Conservation (phyloP, 305 asterid genomes). For the Stenogyne calaminthoides region DNA sequence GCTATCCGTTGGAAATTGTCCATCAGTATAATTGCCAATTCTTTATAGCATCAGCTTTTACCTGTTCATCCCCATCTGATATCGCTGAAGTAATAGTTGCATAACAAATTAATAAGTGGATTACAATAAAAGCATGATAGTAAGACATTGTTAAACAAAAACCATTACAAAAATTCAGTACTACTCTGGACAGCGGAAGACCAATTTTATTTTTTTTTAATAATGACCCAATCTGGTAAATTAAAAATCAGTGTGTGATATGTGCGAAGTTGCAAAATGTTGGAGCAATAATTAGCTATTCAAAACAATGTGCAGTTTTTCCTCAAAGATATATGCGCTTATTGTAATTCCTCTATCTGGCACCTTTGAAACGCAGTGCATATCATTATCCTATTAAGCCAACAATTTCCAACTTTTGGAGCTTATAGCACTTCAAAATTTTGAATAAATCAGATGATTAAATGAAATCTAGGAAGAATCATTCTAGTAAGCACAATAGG, state of each 20-base stretch:
- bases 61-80: conserved; percentile 79
- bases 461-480: conserved; percentile 7
- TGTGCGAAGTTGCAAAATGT: neutral
- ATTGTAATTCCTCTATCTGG: neutral
- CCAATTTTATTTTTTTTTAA: neutral
- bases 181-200: neutral
- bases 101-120: conserved; percentile 18
- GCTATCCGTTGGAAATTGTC: conserved; percentile 82
- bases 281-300: conserved; percentile 4
- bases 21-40: conserved; percentile 80
- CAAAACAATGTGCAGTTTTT: neutral
- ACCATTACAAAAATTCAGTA: neutral
- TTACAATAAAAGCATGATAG: conserved; percentile 9
- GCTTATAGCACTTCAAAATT: neutral
- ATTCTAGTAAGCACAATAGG: neutral
- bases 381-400: neutral
- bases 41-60: conserved; percentile 90
- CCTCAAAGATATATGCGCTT: neutral
- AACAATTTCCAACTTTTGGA: neutral
- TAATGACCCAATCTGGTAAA: neutral
- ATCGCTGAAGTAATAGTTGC: conserved; percentile 58
- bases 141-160: conserved; percentile 1
- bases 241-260: neutral
- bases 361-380: conserved; percentile 6
- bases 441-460: conserved; percentile 15